A percentile compares a stretch with the other conserved stretches of the same genome.
Evolutionary conservation across 1,284 basidiomycete species (phyloP).

Genomic region (Anthracocystis panici-leucophaei): DNA sequence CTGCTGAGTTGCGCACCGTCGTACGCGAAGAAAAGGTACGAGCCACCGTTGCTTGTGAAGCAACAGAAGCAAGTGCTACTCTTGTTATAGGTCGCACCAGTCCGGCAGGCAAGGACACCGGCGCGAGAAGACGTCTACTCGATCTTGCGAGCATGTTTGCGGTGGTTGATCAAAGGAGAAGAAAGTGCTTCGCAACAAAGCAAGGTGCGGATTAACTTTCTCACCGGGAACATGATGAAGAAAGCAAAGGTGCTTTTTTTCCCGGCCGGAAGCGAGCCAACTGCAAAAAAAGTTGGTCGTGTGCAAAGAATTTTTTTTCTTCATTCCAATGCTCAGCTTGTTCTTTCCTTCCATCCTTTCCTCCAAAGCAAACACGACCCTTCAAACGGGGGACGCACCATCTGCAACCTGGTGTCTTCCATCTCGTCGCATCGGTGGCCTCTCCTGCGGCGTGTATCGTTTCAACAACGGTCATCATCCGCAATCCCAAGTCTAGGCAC

Average conservation of each 20-base stretch:
- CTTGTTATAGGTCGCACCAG: background rate
- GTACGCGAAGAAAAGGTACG: slow-evolving; percentile 10
- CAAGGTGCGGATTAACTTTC: background rate
- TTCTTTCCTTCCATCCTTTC: slow-evolving; percentile 5
- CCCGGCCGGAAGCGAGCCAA: slow-evolving; percentile 21
- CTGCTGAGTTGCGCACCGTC: background rate
- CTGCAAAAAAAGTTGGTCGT: slow-evolving; percentile 3
- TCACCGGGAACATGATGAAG: too few relatives aligned
- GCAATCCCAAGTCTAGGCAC: background rate
- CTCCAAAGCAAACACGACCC: slow-evolving; percentile 29
- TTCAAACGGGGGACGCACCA: slow-evolving; percentile 7
- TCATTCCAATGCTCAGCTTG: background rate
- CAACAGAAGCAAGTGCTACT: background rate
- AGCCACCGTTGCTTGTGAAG: background rate
- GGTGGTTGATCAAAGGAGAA: slow-evolving; percentile 2
- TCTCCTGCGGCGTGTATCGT: background rate
- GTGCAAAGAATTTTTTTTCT: slow-evolving; percentile 24
- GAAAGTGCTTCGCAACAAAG: background rate
- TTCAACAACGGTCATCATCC: slow-evolving; percentile 25
- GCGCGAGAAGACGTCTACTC: slow-evolving; percentile 7
- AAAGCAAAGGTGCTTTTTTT: too few relatives aligned
- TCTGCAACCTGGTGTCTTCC: background rate
- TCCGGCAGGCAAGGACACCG: background rate
- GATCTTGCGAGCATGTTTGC: slow-evolving; percentile 23
- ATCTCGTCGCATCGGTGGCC: slow-evolving; percentile 2